phyloP scores from a whole-genome alignment of 2,329 filamentous ascomycete genomes.

The Ascochyta koolunga region DNA sequence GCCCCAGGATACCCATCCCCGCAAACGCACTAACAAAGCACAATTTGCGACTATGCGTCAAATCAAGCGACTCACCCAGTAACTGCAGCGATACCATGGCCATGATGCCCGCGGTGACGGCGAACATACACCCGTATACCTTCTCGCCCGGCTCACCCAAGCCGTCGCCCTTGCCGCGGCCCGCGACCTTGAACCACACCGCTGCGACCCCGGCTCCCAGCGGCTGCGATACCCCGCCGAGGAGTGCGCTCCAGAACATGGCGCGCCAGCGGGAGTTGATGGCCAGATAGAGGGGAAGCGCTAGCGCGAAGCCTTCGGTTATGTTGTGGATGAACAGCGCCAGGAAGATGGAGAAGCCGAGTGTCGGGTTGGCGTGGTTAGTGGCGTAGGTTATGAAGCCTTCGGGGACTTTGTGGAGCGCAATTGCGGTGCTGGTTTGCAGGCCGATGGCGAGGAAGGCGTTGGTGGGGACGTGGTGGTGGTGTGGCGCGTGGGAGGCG shows the following conservation, averaged over 20 bases:
- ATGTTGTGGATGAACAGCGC: constrained; percentile 98
- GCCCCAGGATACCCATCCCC: constrained; percentile 84
- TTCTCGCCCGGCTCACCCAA: constrained; percentile 58
- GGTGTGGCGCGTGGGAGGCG: constrained; percentile 63
- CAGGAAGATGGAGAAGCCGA: constrained; percentile 92
- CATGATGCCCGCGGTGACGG: constrained; percentile 92
- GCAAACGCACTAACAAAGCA: constrained; percentile 82
- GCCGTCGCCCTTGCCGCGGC: constrained; percentile 53
- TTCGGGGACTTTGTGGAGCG: constrained; percentile 92
- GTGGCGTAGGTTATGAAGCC: constrained; percentile 91
- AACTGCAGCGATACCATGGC: constrained; percentile 88
- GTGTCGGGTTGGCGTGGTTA: constrained; percentile 88
- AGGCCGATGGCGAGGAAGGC: constrained; percentile 94
- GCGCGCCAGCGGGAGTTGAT: constrained; percentile 79
- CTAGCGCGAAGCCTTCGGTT: constrained; percentile 94
- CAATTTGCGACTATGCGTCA: constrained; percentile 79
- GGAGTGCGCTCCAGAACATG: constrained; percentile 80
- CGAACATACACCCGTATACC: constrained; percentile 82
- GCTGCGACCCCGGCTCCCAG: constrained; percentile 83
- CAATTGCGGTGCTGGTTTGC: constrained; percentile 93
- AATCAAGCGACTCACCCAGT: constrained; percentile 81
- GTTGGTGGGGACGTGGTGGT: constrained; percentile 94
- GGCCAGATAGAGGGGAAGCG: constrained; percentile 89
- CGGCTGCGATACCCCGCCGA: constrained; percentile 88
- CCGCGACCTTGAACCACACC: constrained; percentile 80